Evolutionary conservation across 768 basidiomycete species (phyloP), one percentile per base, ranked within the genome.

Genomic region (Leccinum aurantiacum): DNA sequence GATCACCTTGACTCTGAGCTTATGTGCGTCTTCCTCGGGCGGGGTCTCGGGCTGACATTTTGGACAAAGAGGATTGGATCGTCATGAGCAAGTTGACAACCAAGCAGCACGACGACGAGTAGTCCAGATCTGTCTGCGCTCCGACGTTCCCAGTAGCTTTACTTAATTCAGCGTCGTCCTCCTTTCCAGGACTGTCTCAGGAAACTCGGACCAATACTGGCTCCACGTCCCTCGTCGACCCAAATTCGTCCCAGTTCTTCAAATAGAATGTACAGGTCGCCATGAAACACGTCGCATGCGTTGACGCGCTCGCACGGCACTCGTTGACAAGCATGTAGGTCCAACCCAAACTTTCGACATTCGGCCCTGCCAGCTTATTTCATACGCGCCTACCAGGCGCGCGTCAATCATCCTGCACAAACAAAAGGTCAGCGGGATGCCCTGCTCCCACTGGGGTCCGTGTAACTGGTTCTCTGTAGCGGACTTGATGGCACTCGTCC

Each of bases 1-100:
- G 48, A 95, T 84, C 31, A 98, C 93, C 71, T 90, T 94, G 72
- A 92, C 84, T 54, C 81, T 83, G 46, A 79, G 63, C 22, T 69
- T 73, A 5, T 75, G 59, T 5, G 58, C 53, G 2, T 62, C 55
- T 6, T 59, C 61, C 54, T 61, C 60, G 48, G 54, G 33, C 19
- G 59, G 59, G 0, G 38, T n/a, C 27, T 64, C 62, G 1, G 56
- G 31, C 5, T 19, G 44, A 46, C n/a, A 19, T 19, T 10, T 19
- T 46, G 44, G 19, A 33, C 33, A 13, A 2, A 13, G 13, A 33
- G 31, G 31, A 33, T 33, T 33, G 4, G 11, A 13, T 33, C 33
- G 11, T 33, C 33, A 33, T 33, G 33, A 33, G 11, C 29, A 29
- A 29, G 29, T 29, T 29, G 29, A 29, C 33, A 5, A 13, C 33